Base-by-base conservation (phyloP, 148 eudicot genomes). In the Amaranthus cruentus region DNA sequence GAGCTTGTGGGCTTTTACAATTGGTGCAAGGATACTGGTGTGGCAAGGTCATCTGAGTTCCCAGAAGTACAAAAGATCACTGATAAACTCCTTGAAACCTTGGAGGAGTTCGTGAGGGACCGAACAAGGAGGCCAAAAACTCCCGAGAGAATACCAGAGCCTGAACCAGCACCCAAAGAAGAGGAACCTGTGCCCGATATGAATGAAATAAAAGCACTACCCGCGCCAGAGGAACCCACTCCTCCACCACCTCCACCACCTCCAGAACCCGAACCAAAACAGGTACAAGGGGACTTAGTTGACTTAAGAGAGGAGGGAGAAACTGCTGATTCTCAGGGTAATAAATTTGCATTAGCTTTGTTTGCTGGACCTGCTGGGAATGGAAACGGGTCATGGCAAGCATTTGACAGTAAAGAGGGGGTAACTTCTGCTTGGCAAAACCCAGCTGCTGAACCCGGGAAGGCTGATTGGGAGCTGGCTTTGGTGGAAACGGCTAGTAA, bases 381-480 rank as follows among this genome's bases (percentile, higher is more conserved):
- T 11, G 84, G 72, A 47, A 84, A 85, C 9, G 90, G 87, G 3
- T 86, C 88, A 13, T 88, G 96, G 92, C 90, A 90, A 71, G 80
- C 92, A 8, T 69, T 88, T 0, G 84, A 88, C 18, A 88, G 87
- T 44, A 78, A 81, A 48, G 80, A 82, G 12, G 88, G 82, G 69
- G 87, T 91, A 12, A 88, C 89, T n/a, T 91, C 93, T 12, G 97
- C 97, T 0, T 91, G 97, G 93, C 88, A 91, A 77, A 89, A 58
- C 57, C 91, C 91, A 6, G 97, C 91, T 13, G 93, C 93, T 0
- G 97, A 89, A 65, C 71, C 55, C 6, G 97, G 93, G 18, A 91
- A 91, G 78, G 97, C 93, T 0, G 93, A 89, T 79, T 91, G 97
- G 97, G 97, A 91, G 71, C 79, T 89, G 60, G 97, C 97, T 50